Evolutionary conservation across 2,329 filamentous ascomycete genomes (phyloP).

Genomic region (Nemania sp.): DNA sequence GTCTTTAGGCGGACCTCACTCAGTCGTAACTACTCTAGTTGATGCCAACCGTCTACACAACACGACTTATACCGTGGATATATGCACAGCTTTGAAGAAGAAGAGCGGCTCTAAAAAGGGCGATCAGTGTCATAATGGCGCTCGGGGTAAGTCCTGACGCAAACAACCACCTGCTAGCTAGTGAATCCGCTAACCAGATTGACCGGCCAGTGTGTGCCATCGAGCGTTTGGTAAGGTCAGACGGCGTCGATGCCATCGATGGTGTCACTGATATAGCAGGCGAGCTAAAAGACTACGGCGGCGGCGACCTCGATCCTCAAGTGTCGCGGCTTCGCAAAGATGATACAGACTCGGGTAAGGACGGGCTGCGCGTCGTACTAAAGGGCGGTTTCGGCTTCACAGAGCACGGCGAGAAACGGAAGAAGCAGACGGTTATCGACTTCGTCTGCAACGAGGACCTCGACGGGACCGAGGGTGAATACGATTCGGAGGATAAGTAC

Average conservation of each 20-base stretch:
- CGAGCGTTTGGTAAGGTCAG: slow-evolving; percentile 56
- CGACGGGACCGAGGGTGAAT: slow-evolving; percentile 74
- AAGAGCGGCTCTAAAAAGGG: slow-evolving; percentile 57
- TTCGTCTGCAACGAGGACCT: slow-evolving; percentile 77
- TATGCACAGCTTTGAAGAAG: slow-evolving; percentile 70
- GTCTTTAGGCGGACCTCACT: slow-evolving; percentile 67
- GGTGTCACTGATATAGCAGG: slow-evolving; percentile 76
- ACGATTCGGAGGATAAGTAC: slow-evolving; percentile 59
- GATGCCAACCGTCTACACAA: slow-evolving; percentile 62
- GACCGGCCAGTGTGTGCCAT: slow-evolving; percentile 73
- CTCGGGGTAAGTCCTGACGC: slow-evolving; percentile 60
- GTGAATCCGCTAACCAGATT: slow-evolving; percentile 2
- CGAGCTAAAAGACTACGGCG: slow-evolving; percentile 62
- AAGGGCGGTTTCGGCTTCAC: slow-evolving; percentile 59
- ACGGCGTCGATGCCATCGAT: slow-evolving; percentile 51
- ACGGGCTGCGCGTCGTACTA: slow-evolving; percentile 73
- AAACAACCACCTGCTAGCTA: not conserved
- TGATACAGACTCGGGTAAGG: slow-evolving; percentile 65
- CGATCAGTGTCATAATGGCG: slow-evolving; percentile 68
- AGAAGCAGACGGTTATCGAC: slow-evolving; percentile 79
- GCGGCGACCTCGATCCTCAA: slow-evolving; percentile 64
- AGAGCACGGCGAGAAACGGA: slow-evolving; percentile 57
- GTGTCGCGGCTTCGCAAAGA: slow-evolving; percentile 68
- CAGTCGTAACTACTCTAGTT: slow-evolving; percentile 63
- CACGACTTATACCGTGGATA: slow-evolving; percentile 79